phyloP scores from a whole-genome alignment of 805 yeast genomes.

The Kodamaea restingae region DNA sequence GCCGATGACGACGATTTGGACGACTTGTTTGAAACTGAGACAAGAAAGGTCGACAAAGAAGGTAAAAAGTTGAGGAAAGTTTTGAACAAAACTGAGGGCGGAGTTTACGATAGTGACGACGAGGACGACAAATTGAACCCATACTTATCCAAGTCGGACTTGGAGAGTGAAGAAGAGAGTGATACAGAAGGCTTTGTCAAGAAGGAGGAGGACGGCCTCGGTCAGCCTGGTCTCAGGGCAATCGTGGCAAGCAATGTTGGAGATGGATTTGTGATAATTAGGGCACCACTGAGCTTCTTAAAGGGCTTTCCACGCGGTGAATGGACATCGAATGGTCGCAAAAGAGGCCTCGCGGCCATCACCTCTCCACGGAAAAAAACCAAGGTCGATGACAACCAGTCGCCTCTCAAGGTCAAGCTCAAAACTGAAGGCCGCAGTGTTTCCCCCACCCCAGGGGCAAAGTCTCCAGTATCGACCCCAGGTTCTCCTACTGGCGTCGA shows the following conservation, averaged over 20 bases:
- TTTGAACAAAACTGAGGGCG: slow-evolving; percentile 79
- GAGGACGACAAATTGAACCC: slow-evolving; percentile 67
- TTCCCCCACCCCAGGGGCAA: slow-evolving; percentile 14
- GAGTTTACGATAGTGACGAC: slow-evolving; percentile 83
- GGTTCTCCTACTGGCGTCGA: slow-evolving; percentile 16
- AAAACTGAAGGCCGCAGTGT: slow-evolving; percentile 13
- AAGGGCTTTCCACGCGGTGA: slow-evolving; percentile 70
- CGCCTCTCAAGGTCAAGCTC: slow-evolving; percentile 27
- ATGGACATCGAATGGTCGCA: slow-evolving; percentile 70
- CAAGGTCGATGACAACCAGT: slow-evolving; percentile 30
- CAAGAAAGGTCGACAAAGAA: slow-evolving; percentile 79
- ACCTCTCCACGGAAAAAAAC: slow-evolving; percentile 35
- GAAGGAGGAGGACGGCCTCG: slow-evolving; percentile 18
- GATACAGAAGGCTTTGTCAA: slow-evolving; percentile 38
- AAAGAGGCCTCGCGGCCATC: slow-evolving; percentile 21
- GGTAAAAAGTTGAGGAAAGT: slow-evolving; percentile 84
- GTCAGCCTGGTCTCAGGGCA: slow-evolving; percentile 4
- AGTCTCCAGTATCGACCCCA: slow-evolving; percentile 8
- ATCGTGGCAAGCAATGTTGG: slow-evolving; percentile 25
- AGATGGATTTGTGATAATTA: slow-evolving; percentile 51
- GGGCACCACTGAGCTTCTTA: slow-evolving; percentile 59
- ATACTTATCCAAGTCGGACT: slow-evolving; percentile 54
- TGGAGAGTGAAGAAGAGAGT: slow-evolving; percentile 60
- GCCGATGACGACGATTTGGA: slow-evolving; percentile 62
- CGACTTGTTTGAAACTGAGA: slow-evolving; percentile 62